Evolutionary conservation across 2,329 filamentous ascomycete species (phyloP).

Genomic region (Exophiala bonariae): DNA sequence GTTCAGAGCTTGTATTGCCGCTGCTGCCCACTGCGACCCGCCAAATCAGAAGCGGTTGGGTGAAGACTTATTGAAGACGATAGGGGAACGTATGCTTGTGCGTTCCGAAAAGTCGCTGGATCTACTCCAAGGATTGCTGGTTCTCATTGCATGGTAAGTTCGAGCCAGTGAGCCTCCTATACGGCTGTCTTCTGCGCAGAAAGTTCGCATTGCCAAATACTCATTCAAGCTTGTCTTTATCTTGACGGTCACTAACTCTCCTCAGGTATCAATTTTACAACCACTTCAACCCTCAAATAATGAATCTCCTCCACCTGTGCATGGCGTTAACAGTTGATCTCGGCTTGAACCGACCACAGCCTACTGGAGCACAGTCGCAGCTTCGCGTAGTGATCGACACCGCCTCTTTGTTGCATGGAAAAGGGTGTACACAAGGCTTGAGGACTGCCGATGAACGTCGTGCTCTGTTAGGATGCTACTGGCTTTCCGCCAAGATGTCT

Average conservation of each 20-base stretch:
- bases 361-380: slow-evolving; percentile 1
- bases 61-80: slow-evolving; percentile 31
- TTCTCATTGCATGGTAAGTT: slow-evolving; percentile 37
- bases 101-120: slow-evolving; percentile 37
- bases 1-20: slow-evolving; percentile 37
- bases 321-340: slow-evolving; percentile 38
- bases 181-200: too few relatives aligned
- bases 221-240: too few relatives aligned
- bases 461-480: slow-evolving; percentile 15
- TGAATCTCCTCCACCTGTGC: slow-evolving; percentile 38
- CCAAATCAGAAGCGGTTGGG: slow-evolving; percentile 29
- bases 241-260: background rate
- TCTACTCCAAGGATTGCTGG: slow-evolving; percentile 39
- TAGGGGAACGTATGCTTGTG: slow-evolving; percentile 35
- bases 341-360: slow-evolving; percentile 27
- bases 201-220: too few relatives aligned
- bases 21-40: slow-evolving; percentile 28
- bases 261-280: slow-evolving; percentile 36
- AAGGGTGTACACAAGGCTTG: background rate
- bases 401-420: slow-evolving; percentile 10
- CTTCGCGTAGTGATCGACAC: slow-evolving; percentile 10
- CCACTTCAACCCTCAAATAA: slow-evolving; percentile 33
- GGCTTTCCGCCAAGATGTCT: slow-evolving; percentile 6
- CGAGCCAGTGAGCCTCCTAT: background rate
- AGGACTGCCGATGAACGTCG: slow-evolving; percentile 16